Conservation (phyloP, 176 grass and related monocot species). For the Puya raimondii region DNA sequence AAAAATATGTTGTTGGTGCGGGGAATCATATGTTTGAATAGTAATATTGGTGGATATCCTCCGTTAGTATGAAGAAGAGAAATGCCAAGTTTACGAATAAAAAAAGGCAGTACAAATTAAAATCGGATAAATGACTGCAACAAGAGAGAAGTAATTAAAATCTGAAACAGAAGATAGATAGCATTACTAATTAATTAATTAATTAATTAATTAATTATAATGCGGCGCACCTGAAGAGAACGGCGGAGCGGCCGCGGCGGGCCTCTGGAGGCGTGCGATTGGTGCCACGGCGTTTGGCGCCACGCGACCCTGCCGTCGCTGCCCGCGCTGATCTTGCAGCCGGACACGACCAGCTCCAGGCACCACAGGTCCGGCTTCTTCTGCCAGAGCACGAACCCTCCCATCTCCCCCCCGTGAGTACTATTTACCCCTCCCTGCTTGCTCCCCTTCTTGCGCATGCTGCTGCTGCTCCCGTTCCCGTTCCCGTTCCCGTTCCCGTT, state of each 20-base stretch:
- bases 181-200: conserved; percentile 1
- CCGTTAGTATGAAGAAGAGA: no score
- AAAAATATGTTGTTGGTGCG: no score
- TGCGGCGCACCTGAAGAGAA: conserved; percentile 63
- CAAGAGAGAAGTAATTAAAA: neutral
- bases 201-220: conserved; percentile 2
- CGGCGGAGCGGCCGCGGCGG: conserved; percentile 88
- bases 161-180: neutral
- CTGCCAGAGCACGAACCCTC: conserved; percentile 99
- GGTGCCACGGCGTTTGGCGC: conserved; percentile 97
- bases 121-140: neutral
- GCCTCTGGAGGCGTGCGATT: conserved; percentile 87
- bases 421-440: conserved; percentile 29
- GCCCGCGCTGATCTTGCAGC: conserved; percentile 99
- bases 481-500: conserved; percentile 9
- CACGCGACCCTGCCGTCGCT: conserved; percentile 94
- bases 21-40: no score
- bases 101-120: no score
- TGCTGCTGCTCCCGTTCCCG: conserved; percentile 27
- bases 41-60: no score
- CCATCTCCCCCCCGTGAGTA: conserved; percentile 48
- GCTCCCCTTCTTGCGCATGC: conserved; percentile 18
- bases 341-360: conserved; percentile 90
- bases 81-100: no score
- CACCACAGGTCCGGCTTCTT: conserved; percentile 96